These are phyloP conservation scores for Alternaria brassicae DNA, from an alignment of 2,329 filamentous ascomycete species.

Conservation along the genomic window DNA sequence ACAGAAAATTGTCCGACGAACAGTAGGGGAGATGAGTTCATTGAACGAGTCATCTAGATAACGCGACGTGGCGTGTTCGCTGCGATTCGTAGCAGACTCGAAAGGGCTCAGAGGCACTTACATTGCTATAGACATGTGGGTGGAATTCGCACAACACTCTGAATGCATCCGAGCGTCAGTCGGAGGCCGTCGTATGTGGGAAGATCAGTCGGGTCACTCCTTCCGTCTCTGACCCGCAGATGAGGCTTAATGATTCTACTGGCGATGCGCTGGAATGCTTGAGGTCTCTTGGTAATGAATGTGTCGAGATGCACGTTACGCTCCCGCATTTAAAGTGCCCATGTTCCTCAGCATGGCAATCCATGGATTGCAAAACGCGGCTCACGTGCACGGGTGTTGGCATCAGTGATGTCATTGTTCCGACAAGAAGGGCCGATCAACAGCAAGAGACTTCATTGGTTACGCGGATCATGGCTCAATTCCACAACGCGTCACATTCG, in stretches of 20 bases:
- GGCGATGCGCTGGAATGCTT: not conserved
- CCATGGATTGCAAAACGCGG: not conserved
- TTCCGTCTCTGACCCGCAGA: not conserved
- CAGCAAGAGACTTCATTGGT: not conserved
- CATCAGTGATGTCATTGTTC: slow-evolving; percentile 3
- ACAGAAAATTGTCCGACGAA: not conserved
- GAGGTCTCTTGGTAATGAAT: not conserved
- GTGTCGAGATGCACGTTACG: not conserved
- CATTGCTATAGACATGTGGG: not conserved
- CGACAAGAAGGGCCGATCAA: not conserved
- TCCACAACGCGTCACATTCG: slow-evolving; percentile 21
- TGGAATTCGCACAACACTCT: not conserved
- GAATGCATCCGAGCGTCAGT: not conserved
- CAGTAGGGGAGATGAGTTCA: not conserved
- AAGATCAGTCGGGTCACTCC: not conserved
- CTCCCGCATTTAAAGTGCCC: not conserved
- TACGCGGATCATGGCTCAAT: not conserved
- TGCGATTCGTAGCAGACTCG: not conserved
- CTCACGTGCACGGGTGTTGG: not conserved
- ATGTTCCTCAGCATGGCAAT: slow-evolving; percentile 5
- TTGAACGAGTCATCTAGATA: not conserved
- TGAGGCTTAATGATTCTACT: not conserved
- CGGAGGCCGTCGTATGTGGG: not conserved
- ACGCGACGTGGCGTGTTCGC: not conserved
- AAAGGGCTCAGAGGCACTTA: not conserved